Evolutionary conservation across 2,329 filamentous ascomycete genomes (phyloP), one percentile per base, ranked within the genome.

Genomic region (Piedraia hortae): DNA sequence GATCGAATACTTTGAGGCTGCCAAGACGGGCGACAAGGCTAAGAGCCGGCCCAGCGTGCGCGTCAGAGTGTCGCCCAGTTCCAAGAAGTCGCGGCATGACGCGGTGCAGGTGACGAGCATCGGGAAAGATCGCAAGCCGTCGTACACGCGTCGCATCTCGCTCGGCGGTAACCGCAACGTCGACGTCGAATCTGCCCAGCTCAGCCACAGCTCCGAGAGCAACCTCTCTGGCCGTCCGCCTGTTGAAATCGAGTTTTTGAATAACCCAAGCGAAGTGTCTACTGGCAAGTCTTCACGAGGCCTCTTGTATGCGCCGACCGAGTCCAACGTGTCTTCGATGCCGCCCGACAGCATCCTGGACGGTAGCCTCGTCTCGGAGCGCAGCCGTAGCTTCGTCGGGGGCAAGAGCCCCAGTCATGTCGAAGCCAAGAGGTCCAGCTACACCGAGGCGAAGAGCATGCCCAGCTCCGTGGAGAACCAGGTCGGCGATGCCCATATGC

Each of bases 1-100:
- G 36, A 91, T 91, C 38, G 80, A 91, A 49, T 90, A 89, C 47
- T 91, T 88, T 39, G 80, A 90, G 48, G 73, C 66, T 33, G 64
- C 68, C 30, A 80, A 74, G 44, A 50, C 59, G 25, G 55, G 54
- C 35, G 54, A 47, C 37, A 56, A 48, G 37, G 50, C 54, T 15
- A 59, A 64, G 34, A 68, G 71, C 35, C 67, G 72, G 34, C 78
- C 80, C 7, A 89, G 77, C 42, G 75, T 91, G 24, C 53, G 69
- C 34, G 69, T 75, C 24, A 61, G 67, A 34, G 59, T 90, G 29
- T 88, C 75, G 8, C 80, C 80, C 8, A 77, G 72, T 17, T 56
- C 56, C 12, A 59, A 54, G 43, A 63, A 55, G 39, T 48, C 46
- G 38, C 54, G 41, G 28, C 64, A 64, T 45, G 75, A 80, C 41